Evolutionary conservation across 768 basidiomycete genomes (phyloP).

Genomic region (Butyriboletus loyo): DNA sequence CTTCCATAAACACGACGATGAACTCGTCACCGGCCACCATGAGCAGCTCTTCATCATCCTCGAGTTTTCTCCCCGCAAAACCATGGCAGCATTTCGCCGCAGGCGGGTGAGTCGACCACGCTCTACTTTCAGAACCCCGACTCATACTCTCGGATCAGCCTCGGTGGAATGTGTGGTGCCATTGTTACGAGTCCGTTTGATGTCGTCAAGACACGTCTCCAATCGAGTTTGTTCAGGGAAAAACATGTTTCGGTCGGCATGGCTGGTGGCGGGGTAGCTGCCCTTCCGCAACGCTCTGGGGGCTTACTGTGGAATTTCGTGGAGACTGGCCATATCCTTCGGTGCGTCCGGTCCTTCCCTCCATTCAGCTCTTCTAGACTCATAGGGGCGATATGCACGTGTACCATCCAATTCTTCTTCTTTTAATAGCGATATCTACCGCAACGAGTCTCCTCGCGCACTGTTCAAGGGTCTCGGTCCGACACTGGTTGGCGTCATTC

Average conservation of each 20-base stretch:
- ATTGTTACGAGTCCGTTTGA: constrained; percentile 97
- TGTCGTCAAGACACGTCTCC: constrained; percentile 95
- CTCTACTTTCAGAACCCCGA: background rate
- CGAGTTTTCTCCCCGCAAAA: constrained; percentile 56
- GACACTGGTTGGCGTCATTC: constrained; percentile 90
- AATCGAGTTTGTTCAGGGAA: constrained; percentile 78
- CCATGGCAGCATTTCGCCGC: constrained; percentile 85
- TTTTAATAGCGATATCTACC: constrained; percentile 73
- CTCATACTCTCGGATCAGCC: constrained; percentile 40
- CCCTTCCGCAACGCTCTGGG: constrained; percentile 33
- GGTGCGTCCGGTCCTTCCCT: constrained; percentile 41
- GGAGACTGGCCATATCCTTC: constrained; percentile 87
- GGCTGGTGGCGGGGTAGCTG: constrained; percentile 32
- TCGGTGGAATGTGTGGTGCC: constrained; percentile 97
- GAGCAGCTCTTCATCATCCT: constrained; percentile 32
- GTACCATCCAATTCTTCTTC: background rate
- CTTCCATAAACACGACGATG: constrained; percentile 14
- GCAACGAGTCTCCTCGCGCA: constrained; percentile 82
- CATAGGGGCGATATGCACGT: background rate
- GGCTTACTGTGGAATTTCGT: constrained; percentile 89
- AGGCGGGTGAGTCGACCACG: constrained; percentile 64
- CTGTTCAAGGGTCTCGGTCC: constrained; percentile 95
- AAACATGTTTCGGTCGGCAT: constrained; percentile 35
- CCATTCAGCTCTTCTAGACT: background rate
- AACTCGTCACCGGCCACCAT: constrained; percentile 1